Conservation (phyloP, 345 rosid genomes). For the Cochlearia excelsa region DNA sequence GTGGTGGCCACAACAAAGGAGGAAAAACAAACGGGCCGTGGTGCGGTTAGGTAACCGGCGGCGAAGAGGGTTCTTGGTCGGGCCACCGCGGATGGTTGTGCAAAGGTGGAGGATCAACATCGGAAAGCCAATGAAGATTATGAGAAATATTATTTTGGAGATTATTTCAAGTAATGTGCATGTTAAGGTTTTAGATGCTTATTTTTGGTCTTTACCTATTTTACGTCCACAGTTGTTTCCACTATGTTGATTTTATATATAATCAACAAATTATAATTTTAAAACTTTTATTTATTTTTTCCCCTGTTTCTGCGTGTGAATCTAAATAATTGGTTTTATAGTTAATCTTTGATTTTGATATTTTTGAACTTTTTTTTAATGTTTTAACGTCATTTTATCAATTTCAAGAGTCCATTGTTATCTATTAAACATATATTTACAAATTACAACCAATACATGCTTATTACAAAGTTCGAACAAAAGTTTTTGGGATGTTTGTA, state of each 20-base stretch:
- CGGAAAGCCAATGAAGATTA: constrained; percentile 47
- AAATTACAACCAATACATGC: too few species aligned
- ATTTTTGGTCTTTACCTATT: constrained; percentile 55
- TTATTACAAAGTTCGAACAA: too few species aligned
- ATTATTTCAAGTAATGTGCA: constrained; percentile 43
- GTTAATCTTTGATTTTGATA: not conserved
- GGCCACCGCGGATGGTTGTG: constrained; percentile 51
- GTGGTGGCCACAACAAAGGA: constrained; percentile 48
- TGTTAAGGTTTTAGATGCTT: constrained; percentile 37
- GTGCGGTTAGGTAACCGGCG: constrained; percentile 70
- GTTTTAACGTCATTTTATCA: too few species aligned
- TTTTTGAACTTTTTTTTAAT: too few species aligned
- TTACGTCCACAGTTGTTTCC: constrained; percentile 80
- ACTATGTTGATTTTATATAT: constrained; percentile 45
- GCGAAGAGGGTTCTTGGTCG: constrained; percentile 53
- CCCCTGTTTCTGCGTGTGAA: not conserved
- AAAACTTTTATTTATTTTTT: not conserved
- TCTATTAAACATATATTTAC: too few species aligned
- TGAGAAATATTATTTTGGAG: constrained; percentile 61
- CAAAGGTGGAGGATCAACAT: constrained; percentile 56
- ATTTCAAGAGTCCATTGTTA: too few species aligned
- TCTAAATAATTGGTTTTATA: constrained; percentile 1
- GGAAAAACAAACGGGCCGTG: constrained; percentile 48
- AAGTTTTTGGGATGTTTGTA: too few species aligned
- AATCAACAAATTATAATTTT: constrained; percentile 4